Evolutionary conservation across 1,284 basidiomycete species (phyloP).

Genomic region (Melampsora larici-populina): DNA sequence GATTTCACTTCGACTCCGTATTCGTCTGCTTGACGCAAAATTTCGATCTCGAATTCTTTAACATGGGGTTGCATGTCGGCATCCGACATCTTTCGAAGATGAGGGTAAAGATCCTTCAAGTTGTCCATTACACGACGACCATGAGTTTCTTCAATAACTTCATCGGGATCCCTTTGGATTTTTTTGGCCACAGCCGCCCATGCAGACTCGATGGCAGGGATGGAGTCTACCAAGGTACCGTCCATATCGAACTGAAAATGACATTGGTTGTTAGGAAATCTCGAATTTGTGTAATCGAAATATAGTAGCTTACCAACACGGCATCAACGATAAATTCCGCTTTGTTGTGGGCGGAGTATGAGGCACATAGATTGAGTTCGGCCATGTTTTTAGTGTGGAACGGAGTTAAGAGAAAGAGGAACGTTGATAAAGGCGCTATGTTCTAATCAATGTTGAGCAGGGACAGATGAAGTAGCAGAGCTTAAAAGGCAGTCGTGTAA

Average conservation of each 20-base stretch:
- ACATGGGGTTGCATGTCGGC: slow-evolving; percentile 69
- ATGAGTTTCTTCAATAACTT: slow-evolving; percentile 66
- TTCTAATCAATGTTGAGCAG: too few relatives aligned
- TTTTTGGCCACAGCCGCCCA: slow-evolving; percentile 72
- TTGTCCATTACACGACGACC: slow-evolving; percentile 71
- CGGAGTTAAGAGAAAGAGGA: too few relatives aligned
- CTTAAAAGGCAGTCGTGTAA: too few relatives aligned
- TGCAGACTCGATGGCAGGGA: slow-evolving; percentile 71
- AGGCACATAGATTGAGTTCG: slow-evolving; percentile 24
- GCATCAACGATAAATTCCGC: slow-evolving; percentile 50
- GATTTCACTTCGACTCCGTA: slow-evolving; percentile 54
- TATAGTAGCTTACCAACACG: slow-evolving; percentile 43
- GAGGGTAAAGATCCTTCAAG: slow-evolving; percentile 62
- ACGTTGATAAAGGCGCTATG: too few relatives aligned
- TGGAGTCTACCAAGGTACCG: slow-evolving; percentile 67
- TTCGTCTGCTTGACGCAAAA: slow-evolving; percentile 70
- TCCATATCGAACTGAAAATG: slow-evolving; percentile 47
- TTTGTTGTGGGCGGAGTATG: slow-evolving; percentile 46
- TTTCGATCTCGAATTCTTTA: slow-evolving; percentile 65
- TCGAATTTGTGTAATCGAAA: too few relatives aligned
- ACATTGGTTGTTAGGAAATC: too few relatives aligned
- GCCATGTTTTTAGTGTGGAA: neutral
- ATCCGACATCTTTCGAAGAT: slow-evolving; percentile 56
- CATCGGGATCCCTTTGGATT: slow-evolving; percentile 64
- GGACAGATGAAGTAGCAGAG: too few relatives aligned